Evolutionary conservation across 2,329 filamentous ascomycete genomes (phyloP).

Genomic region (Trichoderma sp.): DNA sequence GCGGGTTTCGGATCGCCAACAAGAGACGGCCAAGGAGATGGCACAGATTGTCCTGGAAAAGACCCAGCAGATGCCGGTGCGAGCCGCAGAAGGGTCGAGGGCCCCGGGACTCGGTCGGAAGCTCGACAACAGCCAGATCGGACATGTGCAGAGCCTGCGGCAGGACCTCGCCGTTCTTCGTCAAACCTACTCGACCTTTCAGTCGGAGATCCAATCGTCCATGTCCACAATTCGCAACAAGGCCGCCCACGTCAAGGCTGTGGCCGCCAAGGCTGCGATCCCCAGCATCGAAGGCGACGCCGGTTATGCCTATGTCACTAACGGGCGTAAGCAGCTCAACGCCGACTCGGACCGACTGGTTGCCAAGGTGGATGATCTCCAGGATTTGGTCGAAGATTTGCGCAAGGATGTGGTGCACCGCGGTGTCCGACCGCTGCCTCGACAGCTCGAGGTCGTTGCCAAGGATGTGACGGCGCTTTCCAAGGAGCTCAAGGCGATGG

Average conservation of each 20-base stretch:
- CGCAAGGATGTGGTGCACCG: conserved; percentile 95
- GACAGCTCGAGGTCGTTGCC: conserved; percentile 84
- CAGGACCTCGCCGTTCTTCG: conserved; percentile 88
- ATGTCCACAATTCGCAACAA: conserved; percentile 84
- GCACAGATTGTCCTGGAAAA: conserved; percentile 44
- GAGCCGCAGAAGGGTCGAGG: conserved; percentile 49
- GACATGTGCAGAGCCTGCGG: conserved; percentile 78
- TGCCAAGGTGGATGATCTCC: conserved; percentile 91
- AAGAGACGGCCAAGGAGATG: conserved; percentile 87
- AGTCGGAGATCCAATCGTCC: conserved; percentile 82
- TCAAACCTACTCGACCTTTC: conserved; percentile 91
- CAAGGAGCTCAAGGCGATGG: conserved; percentile 89
- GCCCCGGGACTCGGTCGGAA: conserved; percentile 44
- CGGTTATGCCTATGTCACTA: conserved; percentile 83
- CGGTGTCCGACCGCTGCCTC: conserved; percentile 85
- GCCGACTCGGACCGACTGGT: conserved; percentile 89
- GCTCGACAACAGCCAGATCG: conserved; percentile 64
- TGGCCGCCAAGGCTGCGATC: conserved; percentile 69
- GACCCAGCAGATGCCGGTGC: conserved; percentile 48
- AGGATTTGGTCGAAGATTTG: conserved; percentile 93
- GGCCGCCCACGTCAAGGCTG: conserved; percentile 76
- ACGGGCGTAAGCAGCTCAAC: conserved; percentile 83
- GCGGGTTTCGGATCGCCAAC: conserved; percentile 84
- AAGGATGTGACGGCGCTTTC: conserved; percentile 83
- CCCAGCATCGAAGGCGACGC: conserved; percentile 73